These are phyloP conservation scores for Blastocystis hominis DNA, from an alignment of 352 stramenopile genomes.

Conservation along the genomic window DNA sequence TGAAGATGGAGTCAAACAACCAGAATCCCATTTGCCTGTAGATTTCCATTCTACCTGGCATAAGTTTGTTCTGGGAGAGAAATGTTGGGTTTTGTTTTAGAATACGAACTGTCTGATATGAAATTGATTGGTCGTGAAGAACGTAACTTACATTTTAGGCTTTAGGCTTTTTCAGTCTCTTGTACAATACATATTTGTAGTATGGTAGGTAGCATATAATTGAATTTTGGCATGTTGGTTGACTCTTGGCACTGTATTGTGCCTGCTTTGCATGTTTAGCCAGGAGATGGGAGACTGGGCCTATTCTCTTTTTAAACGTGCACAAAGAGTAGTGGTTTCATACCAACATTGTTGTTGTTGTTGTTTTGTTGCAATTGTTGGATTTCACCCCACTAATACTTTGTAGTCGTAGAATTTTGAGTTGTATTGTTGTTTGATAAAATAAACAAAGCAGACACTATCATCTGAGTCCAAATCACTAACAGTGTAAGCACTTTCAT, in stretches of 20 bases:
- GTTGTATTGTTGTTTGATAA: neutral
- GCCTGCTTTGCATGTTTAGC: neutral
- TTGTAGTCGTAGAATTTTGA: neutral
- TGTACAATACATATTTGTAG: neutral
- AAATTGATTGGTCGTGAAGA: too few relatives aligned
- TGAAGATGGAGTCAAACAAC: neutral
- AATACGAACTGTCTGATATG: too few relatives aligned
- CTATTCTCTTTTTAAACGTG: neutral
- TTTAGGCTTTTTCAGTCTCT: too few relatives aligned
- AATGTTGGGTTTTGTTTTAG: neutral
- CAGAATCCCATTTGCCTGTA: slow-evolving; percentile 26
- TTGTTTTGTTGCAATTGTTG: neutral
- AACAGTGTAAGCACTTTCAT: neutral
- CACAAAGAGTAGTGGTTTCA: neutral
- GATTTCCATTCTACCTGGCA: neutral
- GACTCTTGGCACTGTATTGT: too few relatives aligned
- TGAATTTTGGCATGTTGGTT: too few relatives aligned
- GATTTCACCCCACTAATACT: slow-evolving; percentile 56
- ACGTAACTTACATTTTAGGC: too few relatives aligned
- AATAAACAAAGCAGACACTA: neutral
- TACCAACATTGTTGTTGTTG: neutral
- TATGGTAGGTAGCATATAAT: neutral
- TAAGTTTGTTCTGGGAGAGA: slow-evolving; percentile 53
- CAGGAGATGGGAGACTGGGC: neutral
- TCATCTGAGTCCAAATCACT: neutral